These are phyloP conservation scores for Nevesoporus exiguus DNA, from an alignment of 768 basidiomycete genomes.

Conservation along the genomic window DNA sequence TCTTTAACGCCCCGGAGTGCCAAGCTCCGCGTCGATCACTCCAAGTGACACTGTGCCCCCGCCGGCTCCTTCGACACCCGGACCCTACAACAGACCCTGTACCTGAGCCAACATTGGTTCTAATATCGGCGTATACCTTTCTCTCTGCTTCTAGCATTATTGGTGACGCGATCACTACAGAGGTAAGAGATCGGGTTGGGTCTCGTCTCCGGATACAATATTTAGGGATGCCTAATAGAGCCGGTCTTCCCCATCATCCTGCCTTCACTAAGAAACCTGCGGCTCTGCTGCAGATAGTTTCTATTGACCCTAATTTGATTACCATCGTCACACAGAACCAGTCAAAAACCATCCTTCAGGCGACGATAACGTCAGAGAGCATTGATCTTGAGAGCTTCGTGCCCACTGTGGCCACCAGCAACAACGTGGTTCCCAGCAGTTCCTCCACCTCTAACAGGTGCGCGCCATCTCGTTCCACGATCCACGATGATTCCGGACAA, in stretches of 20 bases:
- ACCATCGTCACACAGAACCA: neutral
- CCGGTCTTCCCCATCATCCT: neutral
- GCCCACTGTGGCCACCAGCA: constrained; percentile 3
- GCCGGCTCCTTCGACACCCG: neutral
- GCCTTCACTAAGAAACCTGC: neutral
- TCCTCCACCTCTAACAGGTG: constrained; percentile 9
- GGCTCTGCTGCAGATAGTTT: neutral
- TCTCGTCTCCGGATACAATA: neutral
- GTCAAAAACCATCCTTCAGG: neutral
- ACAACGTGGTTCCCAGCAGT: neutral
- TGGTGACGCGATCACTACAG: neutral
- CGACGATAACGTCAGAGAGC: constrained; percentile 5
- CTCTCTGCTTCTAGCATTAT: neutral
- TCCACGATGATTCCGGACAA: neutral
- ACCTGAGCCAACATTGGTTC: neutral
- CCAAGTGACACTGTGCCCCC: neutral
- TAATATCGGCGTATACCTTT: neutral
- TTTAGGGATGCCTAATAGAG: neutral
- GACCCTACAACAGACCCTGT: neutral
- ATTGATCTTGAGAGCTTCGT: neutral
- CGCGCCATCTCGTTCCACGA: neutral
- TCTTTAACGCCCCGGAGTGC: neutral
- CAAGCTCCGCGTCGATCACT: neutral
- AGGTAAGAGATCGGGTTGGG: constrained; percentile 8
- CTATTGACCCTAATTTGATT: neutral